Evolutionary conservation across 805 yeast species (phyloP), one percentile per base, ranked within the genome.

Genomic region (Dipodascopsis uninucleata): DNA sequence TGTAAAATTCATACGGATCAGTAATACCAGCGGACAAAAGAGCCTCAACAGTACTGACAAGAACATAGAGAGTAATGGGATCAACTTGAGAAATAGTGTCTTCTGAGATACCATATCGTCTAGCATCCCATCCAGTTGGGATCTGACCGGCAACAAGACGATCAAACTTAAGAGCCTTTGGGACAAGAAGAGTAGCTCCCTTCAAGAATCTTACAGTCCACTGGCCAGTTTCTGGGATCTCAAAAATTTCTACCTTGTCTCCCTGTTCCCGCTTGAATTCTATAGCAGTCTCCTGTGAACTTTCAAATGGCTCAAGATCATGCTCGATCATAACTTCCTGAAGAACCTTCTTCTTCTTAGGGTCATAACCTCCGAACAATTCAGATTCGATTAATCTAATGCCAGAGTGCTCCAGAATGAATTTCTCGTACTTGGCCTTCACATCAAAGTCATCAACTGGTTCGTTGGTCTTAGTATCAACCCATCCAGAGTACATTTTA

Each of bases 101-200:
- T 52, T 90, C 97, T 39, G 90, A 74, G 57, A 93, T 84, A 79
- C 99, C 99, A 64, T 89, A 93, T 46, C 82, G 80, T 64, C 78
- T 81, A 41, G 98, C 96, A 65, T 87, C 74, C 99, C 99, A 93
- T 63, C 99, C 99, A 36, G 95, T 82, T 62, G 99, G 99, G 58
- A 93, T 82, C 76, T 93, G 99, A 65, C 90, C 94, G 43, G 90
- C 89, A 45, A 78, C 85, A 39, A 67, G 63, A 36, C 74, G 66
- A 56, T 70, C 70, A 59, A 76, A 78, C 65, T 72, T 71, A 59
- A 79, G 74, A 10, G 90, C 90, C 75, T 93, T 93, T 67, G 99
- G 98, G 69, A 93, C 78, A 67, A 70, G 79, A 58, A 93, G 76
- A 36, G 82, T 77, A 41, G 98, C 96, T 61, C 98, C 98, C 79